A percentile compares a stretch with the other conserved stretches of the same genome.
phyloP scores from a whole-genome alignment of 2,329 filamentous ascomycete genomes.

The Aspergillus piperis region DNA sequence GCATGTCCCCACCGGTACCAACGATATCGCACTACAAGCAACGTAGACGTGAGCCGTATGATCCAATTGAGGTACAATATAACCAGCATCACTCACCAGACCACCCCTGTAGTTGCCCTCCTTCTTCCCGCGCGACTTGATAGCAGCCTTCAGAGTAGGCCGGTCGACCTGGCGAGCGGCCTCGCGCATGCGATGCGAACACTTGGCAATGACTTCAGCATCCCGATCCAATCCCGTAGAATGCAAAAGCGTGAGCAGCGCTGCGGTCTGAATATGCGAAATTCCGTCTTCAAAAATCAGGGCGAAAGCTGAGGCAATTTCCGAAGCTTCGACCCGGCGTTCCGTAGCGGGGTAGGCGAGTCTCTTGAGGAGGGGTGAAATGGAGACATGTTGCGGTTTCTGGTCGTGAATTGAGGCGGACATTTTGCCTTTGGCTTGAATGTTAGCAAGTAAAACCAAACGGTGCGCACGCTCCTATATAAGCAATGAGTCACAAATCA shows the following conservation, averaged over 20 bases:
- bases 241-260: constrained; percentile 85
- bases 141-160: constrained; percentile 59
- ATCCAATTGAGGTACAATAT: neutral
- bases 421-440: constrained; percentile 21
- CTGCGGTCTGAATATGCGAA: constrained; percentile 83
- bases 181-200: constrained; percentile 78
- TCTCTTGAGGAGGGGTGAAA: constrained; percentile 50
- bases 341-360: constrained; percentile 49
- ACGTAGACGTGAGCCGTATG: neutral
- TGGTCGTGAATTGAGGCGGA: constrained; percentile 24
- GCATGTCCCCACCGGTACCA: constrained; percentile 91
- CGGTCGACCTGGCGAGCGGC: constrained; percentile 74
- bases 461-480: neutral
- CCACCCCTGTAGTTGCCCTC: constrained; percentile 80
- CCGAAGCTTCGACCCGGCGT: constrained; percentile 65
- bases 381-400: constrained; percentile 45
- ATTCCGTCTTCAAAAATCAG: constrained; percentile 89
- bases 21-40: constrained; percentile 78
- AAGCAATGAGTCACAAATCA: neutral
- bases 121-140: constrained; percentile 61
- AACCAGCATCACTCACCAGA: constrained; percentile 60
- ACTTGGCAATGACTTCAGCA: constrained; percentile 82
- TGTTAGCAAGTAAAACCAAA: neutral
- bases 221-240: constrained; percentile 84
- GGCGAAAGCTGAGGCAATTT: constrained; percentile 87